Conservation (phyloP, 2,329 filamentous ascomycete species). For the Fusarium floridanum region DNA sequence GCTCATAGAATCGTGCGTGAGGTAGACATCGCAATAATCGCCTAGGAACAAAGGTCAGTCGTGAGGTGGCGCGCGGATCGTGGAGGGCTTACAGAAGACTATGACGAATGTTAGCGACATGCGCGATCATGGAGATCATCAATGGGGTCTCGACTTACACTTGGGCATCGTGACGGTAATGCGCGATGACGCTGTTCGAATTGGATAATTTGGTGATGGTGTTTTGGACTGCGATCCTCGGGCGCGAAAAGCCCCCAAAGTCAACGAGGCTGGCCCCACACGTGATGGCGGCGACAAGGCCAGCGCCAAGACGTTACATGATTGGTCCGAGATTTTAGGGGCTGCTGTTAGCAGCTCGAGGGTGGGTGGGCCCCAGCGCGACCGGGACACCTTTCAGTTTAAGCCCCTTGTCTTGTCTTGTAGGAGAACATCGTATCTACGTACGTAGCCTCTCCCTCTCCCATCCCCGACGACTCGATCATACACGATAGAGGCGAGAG, state of each 20-base stretch:
- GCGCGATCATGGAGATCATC: slow-evolving; percentile 26
- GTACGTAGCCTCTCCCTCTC: slow-evolving; percentile 40
- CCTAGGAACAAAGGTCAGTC: slow-evolving; percentile 58
- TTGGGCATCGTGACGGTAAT: slow-evolving; percentile 79
- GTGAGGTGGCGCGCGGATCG: slow-evolving; percentile 22
- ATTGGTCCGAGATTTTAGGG: slow-evolving; percentile 34
- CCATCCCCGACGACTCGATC: slow-evolving; percentile 14
- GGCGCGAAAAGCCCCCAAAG: slow-evolving; percentile 39
- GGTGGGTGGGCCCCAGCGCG: slow-evolving; percentile 40
- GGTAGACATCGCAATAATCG: slow-evolving; percentile 99
- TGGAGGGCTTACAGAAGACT: slow-evolving; percentile 43
- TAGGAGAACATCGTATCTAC: slow-evolving; percentile 33
- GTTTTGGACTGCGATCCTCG: slow-evolving; percentile 19
- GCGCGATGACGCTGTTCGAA: slow-evolving; percentile 25
- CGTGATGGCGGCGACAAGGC: slow-evolving; percentile 46
- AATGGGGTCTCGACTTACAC: slow-evolving; percentile 71
- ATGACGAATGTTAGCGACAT: slow-evolving; percentile 51
- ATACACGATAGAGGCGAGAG: slow-evolving; percentile 23
- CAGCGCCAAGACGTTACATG: slow-evolving; percentile 25
- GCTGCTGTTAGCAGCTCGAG: slow-evolving; percentile 7
- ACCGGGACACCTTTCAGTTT: slow-evolving; percentile 52
- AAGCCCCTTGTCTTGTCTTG: slow-evolving; percentile 34
- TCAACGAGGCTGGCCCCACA: slow-evolving; percentile 49
- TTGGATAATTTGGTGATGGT: slow-evolving; percentile 24
- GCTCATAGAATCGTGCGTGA: slow-evolving; percentile 99